Base-by-base conservation (phyloP, 257 asterid genomes). In the Verbena officinalis region DNA sequence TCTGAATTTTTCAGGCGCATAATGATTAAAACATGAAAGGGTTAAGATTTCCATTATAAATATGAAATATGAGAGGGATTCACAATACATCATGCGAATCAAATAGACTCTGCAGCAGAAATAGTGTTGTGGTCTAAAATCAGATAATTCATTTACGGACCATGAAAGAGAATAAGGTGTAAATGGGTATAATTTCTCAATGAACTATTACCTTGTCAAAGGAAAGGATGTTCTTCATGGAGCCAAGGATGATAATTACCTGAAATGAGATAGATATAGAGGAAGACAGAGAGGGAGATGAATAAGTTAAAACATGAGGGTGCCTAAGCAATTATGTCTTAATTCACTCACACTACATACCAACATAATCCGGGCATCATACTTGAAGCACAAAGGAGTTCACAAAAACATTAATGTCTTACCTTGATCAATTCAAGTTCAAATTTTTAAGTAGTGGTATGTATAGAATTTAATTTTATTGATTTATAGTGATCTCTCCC, bases 171-270 rank as follows among this genome's bases (percentile, higher is more conserved):
- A 13, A 75, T 43, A 62, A 17, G 19, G 33, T 55, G 43, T 46
- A 17, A 39, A 42, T 54, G 43, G 23, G 36, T 20, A 43, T n/a
- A n/a, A n/a, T n/a, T n/a, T 55, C 31, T 12, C 52, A 7, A n/a
- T 50, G 27, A 24, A 53, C 31, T 20, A 61, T 78, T 79, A 93
- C 99, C 99, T 90, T 77, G 81, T 93, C 97, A 77, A 90, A 86
- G 38, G 94, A 87, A 62, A 90, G 57, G 80, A 90, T 76, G 62
- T 77, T 83, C 75, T 81, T 87, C 99, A 93, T 93, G 77, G 82
- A 77, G 69, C 94, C 80, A 57, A 84, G 46, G 64, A 76, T 93
- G 81, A 93, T 73, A 73, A 93, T 90, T 64, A 93, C 97, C 98
- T 93, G 88, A 69, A 62, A 71, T 36, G 39, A 48, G 53, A 58